phyloP scores from a whole-genome alignment of 371 early-diverging fungal genomes.

The Choanephora cucurbitarum region DNA sequence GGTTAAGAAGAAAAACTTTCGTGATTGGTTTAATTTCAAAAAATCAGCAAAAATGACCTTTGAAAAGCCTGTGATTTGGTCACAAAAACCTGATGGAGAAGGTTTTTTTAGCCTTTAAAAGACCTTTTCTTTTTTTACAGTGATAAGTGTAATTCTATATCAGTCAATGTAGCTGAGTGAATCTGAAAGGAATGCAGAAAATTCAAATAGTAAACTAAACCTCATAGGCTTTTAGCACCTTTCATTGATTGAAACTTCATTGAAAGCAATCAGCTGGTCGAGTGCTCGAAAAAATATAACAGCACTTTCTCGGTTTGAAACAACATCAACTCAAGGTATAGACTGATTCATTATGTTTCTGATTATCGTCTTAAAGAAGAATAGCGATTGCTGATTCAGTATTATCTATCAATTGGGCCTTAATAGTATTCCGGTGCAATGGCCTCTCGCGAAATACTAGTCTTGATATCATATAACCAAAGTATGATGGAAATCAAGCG shows the following conservation, averaged over 20 bases:
- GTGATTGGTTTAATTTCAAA: too few species aligned
- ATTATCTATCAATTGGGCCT: constrained; percentile 15
- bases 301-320: constrained; percentile 4
- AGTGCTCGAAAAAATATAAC: constrained; percentile 4
- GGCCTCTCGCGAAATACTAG: too few species aligned
- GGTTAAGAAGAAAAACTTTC: too few species aligned
- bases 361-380: constrained; percentile 12
- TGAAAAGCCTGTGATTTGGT: too few species aligned
- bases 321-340: constrained; percentile 10
- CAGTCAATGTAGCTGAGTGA: too few species aligned
- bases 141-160: background rate
- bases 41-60: too few species aligned
- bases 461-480: too few species aligned
- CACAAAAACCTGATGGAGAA: too few species aligned
- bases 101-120: too few species aligned
- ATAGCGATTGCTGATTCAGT: constrained; percentile 16
- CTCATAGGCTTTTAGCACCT: constrained; percentile 2
- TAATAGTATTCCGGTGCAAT: background rate
- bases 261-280: constrained; percentile 5
- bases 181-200: too few species aligned
- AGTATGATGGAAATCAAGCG: constrained; percentile 31
- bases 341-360: constrained; percentile 19
- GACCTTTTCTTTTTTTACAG: too few species aligned
- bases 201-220: too few species aligned
- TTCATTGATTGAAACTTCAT: constrained; percentile 1